A percentile compares a stretch with the other conserved stretches of the same genome.
These are phyloP conservation scores for Cladophialophora carrionii DNA, from an alignment of 2,329 filamentous ascomycete species.

Conservation along the genomic window DNA sequence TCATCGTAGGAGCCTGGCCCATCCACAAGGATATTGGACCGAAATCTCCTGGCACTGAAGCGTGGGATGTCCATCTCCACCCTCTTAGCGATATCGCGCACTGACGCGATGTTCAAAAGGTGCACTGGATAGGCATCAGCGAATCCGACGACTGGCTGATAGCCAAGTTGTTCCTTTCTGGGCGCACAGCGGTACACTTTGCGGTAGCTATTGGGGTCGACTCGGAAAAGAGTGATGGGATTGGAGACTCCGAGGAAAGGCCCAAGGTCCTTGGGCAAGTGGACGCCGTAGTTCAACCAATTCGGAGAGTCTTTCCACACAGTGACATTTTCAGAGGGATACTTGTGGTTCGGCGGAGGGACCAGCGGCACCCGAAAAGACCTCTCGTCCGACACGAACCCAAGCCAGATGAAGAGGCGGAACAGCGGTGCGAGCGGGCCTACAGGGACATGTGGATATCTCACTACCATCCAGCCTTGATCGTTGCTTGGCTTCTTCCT, in stretches of 20 bases:
- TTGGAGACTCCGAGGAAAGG: constrained; percentile 56
- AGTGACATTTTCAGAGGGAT: constrained; percentile 52
- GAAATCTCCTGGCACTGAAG: constrained; percentile 59
- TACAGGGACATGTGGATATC: constrained; percentile 46
- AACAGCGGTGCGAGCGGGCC: constrained; percentile 21
- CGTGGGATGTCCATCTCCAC: constrained; percentile 47
- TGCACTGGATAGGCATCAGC: constrained; percentile 64
- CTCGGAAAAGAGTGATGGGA: constrained; percentile 58
- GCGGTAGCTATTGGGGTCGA: constrained; percentile 51
- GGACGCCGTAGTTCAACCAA: constrained; percentile 46
- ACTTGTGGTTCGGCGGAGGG: constrained; percentile 52
- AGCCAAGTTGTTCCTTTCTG: constrained; percentile 54
- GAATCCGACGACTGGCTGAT: constrained; percentile 59
- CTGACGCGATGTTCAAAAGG: constrained; percentile 58
- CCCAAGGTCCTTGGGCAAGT: constrained; percentile 54
- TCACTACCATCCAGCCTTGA: constrained; percentile 58
- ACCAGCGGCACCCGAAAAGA: constrained; percentile 59
- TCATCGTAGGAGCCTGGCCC: constrained; percentile 59
- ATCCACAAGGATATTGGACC: constrained; percentile 61
- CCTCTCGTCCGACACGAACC: constrained; percentile 44
- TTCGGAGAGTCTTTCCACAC: constrained; percentile 61
- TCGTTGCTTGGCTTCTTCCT: constrained; percentile 39
- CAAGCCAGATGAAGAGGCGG: constrained; percentile 34
- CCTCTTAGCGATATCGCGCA: constrained; percentile 54
- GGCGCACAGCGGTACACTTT: constrained; percentile 60